Percentiles rank a stretch among this genome's conserved stretches.
These are phyloP conservation scores for Lentinula raphanica DNA, from an alignment of 768 basidiomycete genomes.

Conservation along the genomic window DNA sequence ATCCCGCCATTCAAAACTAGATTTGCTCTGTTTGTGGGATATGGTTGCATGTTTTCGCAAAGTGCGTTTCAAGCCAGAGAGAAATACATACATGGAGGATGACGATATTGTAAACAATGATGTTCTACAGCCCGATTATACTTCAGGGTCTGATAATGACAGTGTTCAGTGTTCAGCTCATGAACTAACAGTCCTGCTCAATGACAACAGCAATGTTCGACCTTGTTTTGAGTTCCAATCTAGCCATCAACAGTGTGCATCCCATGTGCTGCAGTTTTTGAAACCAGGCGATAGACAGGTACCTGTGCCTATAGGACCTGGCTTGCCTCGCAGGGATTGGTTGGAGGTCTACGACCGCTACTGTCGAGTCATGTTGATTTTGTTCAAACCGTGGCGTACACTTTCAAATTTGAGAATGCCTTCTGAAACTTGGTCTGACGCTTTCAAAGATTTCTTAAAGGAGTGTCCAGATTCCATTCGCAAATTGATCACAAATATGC, in stretches of 20 bases:
- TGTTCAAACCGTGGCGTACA: slow-evolving; percentile 10
- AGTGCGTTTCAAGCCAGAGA: background rate
- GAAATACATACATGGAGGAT: background rate
- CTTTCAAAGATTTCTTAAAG: background rate
- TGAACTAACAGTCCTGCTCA: no score
- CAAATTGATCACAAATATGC: background rate
- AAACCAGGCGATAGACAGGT: background rate
- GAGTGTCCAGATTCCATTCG: background rate
- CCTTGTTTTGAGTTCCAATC: no score
- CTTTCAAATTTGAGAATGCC: background rate
- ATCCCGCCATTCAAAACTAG: no score
- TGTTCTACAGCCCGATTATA: no score
- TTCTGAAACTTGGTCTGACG: background rate
- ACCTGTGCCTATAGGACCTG: background rate
- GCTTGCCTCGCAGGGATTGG: background rate
- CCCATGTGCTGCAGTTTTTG: no score
- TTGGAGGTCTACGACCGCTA: background rate
- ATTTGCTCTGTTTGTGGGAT: background rate
- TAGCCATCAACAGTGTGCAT: no score
- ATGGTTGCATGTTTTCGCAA: background rate
- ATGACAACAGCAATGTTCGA: no score
- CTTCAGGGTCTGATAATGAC: no score
- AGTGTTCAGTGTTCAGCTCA: no score
- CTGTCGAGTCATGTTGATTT: slow-evolving; percentile 8
- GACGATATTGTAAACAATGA: no score